Percentiles rank a stretch among this genome's conserved stretches.
phyloP scores from a whole-genome alignment of 1,139 yeast genomes.

The Yamadazyma dendronema region DNA sequence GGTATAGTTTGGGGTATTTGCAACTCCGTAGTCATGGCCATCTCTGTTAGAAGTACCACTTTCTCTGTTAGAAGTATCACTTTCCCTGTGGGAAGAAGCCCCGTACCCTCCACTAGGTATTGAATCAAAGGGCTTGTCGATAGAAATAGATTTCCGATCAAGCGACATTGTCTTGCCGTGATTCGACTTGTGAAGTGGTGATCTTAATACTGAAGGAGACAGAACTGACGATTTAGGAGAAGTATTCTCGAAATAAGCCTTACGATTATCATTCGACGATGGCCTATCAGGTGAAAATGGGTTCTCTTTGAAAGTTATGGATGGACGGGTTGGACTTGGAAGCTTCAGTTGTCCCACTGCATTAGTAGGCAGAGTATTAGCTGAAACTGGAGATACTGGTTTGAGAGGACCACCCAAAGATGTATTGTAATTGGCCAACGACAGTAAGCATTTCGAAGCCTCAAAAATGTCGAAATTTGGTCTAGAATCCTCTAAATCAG shows the following conservation, averaged over 20 bases:
- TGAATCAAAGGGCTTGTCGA: not conserved
- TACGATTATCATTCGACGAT: not conserved
- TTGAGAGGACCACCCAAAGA: too few species aligned
- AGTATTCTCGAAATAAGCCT: not conserved
- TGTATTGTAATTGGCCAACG: constrained; percentile 16
- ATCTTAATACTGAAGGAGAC: not conserved
- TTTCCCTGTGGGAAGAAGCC: too few species aligned
- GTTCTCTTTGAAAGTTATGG: not conserved
- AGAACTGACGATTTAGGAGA: constrained; percentile 1
- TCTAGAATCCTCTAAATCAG: constrained; percentile 4
- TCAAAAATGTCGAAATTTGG: constrained; percentile 31
- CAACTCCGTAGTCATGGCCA: not conserved
- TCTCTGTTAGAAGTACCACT: constrained; percentile 2
- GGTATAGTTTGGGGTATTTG: not conserved
- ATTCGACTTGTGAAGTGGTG: not conserved
- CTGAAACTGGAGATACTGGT: not conserved
- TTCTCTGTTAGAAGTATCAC: not conserved
- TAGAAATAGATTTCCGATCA: not conserved
- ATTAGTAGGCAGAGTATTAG: not conserved
- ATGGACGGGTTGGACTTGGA: not conserved
- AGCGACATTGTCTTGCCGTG: not conserved
- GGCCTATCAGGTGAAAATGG: not conserved
- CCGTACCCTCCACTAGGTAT: too few species aligned
- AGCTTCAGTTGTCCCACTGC: not conserved
- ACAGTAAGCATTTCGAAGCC: constrained; percentile 42